Percentiles rank a stretch among this genome's conserved stretches.
Conservation (phyloP, 805 yeast genomes). For the Nakazawaea sp. region DNA sequence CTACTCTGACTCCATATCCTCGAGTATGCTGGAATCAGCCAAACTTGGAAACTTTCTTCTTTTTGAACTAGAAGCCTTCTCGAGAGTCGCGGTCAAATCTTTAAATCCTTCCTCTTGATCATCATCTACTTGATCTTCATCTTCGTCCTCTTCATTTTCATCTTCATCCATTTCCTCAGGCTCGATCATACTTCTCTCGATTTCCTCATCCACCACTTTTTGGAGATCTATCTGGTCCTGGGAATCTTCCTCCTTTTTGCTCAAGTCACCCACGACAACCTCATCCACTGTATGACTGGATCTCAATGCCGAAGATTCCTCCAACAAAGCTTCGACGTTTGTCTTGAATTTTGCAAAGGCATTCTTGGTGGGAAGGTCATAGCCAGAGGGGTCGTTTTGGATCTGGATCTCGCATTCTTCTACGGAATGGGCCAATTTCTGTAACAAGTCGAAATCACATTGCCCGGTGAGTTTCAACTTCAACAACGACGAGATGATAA, state of each 20-base stretch:
- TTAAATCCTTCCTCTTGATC: constrained; percentile 6
- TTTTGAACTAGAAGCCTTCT: too few species aligned
- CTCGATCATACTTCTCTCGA: constrained; percentile 17
- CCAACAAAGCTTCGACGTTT: constrained; percentile 6
- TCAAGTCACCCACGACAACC: constrained; percentile 7
- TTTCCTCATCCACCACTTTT: constrained; percentile 12
- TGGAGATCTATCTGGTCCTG: constrained; percentile 11
- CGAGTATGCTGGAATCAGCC: constrained; percentile 7
- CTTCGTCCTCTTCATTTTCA: constrained; percentile 14
- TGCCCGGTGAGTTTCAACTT: constrained; percentile 37
- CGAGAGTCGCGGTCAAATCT: not conserved
- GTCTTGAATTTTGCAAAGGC: constrained; percentile 18
- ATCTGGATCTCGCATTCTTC: constrained; percentile 8
- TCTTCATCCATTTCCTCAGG: constrained; percentile 15
- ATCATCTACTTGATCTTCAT: constrained; percentile 11
- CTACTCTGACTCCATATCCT: too few species aligned
- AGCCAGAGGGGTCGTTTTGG: constrained; percentile 14
- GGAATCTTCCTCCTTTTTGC: constrained; percentile 4
- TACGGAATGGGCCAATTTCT: constrained; percentile 17
- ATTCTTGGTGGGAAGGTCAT: constrained; percentile 20
- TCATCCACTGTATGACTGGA: too few species aligned
- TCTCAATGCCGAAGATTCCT: constrained; percentile 5
- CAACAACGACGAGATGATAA: constrained; percentile 42
- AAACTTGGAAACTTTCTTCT: constrained; percentile 1
- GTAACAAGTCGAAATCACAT: constrained; percentile 11